Evolutionary conservation across 2,329 filamentous ascomycete species (phyloP), one percentile per base, ranked within the genome.

Genomic region (Nectriaceae sp.): DNA sequence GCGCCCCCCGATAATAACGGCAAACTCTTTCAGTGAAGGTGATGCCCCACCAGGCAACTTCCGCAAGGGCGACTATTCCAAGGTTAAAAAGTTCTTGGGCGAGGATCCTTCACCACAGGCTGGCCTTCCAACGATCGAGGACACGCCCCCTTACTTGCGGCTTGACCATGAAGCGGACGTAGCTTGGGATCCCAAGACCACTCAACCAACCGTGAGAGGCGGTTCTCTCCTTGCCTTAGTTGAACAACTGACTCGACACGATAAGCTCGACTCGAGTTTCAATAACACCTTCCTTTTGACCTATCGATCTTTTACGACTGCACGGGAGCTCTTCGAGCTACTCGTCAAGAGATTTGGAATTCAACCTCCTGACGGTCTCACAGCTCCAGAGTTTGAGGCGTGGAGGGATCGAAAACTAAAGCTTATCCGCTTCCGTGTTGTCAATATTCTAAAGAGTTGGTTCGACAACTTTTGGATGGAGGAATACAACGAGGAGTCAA

Each of bases 401-500:
- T 99, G 94, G 94, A 84, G 89, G 29, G 90, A 96, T 66, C 86
- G 87, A 65, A 99, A 99, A 73, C 94, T 97, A 68, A 97, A 95
- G 65, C 88, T 90, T 4, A 97, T 97, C 52, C 84, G 94, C 29
- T 96, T 99, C 74, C 85, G 94, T 36, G 92, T 99, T 2, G 91
- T 99, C 56, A 99, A 97, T 64, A 97, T 97, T 55, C 75, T 99
- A 40, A 97, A 97, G 78, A 95, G 85, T 70, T 99, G 94, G 94
- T 94, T 99, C 59, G 94, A 97, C 66, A 92, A 88, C 61, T 97
- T 94, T 69, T 99, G 94, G 94, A 97, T 97, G 91, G 94, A 99
- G 66, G 89, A 91, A 41, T 85, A 87, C 54, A 92, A 86, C 64
- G 89, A 93, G 43, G 85, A 89, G 40, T 95, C 87, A 39, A 90